A percentile compares a stretch with the other conserved stretches of the same genome.
phyloP scores from a whole-genome alignment of 2,329 filamentous ascomycete species.

The Chrysoporthe puriensis region DNA sequence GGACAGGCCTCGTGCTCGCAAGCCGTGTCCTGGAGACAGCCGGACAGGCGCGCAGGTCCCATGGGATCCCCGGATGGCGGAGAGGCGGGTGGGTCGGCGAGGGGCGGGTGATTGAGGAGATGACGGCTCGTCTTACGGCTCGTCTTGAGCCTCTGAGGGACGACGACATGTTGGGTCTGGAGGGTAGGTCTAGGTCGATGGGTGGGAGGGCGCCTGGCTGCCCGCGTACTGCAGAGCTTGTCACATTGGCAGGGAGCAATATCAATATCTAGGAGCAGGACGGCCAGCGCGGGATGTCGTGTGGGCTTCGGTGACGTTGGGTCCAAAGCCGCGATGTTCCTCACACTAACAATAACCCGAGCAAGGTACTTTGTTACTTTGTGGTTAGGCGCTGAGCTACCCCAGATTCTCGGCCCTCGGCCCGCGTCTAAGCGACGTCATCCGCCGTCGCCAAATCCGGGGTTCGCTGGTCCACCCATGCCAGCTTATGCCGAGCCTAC shows the following conservation, averaged over 20 bases:
- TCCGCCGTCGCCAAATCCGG: conserved; percentile 13
- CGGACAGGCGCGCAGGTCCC: conserved; percentile 17
- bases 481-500: conserved; percentile 25
- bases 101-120: conserved; percentile 11
- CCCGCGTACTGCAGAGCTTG: conserved; percentile 5
- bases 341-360: no score
- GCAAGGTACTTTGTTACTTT: no score
- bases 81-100: no score
- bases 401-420: conserved; percentile 20
- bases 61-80: conserved; percentile 16
- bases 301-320: background rate
- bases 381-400: background rate
- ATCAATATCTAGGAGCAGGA: background rate
- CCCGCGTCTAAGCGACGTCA: conserved; percentile 26
- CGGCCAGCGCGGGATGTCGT: background rate
- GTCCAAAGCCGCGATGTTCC: no score
- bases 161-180: conserved; percentile 16
- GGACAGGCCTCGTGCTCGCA: conserved; percentile 12
- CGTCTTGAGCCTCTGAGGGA: conserved; percentile 17
- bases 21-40: background rate
- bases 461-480: background rate
- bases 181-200: background rate
- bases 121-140: conserved; percentile 19
- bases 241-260: conserved; percentile 6
- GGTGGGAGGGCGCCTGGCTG: background rate